Percentiles rank a stretch among this genome's conserved stretches.
phyloP scores from a whole-genome alignment of 2,329 filamentous ascomycete species.

The Cercospora zeae-maydis region DNA sequence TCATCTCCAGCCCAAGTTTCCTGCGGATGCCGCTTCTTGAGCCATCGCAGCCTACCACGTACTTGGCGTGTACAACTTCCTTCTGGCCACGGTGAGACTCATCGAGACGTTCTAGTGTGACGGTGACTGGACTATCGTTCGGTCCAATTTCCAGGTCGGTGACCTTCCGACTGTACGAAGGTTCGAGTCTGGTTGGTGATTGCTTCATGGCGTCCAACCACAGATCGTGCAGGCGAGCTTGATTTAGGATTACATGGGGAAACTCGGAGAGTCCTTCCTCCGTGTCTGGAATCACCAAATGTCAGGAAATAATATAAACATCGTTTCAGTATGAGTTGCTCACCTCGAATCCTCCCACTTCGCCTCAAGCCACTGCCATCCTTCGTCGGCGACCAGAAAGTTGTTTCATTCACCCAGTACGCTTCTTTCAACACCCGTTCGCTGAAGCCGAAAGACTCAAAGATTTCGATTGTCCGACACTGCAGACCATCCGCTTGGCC shows the following conservation, averaged over 20 bases:
- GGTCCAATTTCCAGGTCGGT: constrained; percentile 26
- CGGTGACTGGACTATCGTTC: constrained; percentile 50
- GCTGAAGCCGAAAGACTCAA: constrained; percentile 67
- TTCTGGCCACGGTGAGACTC: constrained; percentile 31
- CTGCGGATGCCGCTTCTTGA: constrained; percentile 33
- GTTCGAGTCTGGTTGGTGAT: constrained; percentile 32
- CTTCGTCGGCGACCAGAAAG: constrained; percentile 58
- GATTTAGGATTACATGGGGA: constrained; percentile 65
- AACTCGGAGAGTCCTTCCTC: constrained; percentile 61
- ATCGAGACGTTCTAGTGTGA: constrained; percentile 43
- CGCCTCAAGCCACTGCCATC: constrained; percentile 54
- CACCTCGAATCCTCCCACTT: constrained; percentile 54
- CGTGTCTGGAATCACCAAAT: constrained; percentile 45
- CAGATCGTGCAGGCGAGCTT: constrained; percentile 63
- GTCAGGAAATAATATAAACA: not conserved
- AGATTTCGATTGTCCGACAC: constrained; percentile 67
- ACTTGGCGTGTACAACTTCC: constrained; percentile 34
- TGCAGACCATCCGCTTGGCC: constrained; percentile 56
- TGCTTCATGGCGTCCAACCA: constrained; percentile 37
- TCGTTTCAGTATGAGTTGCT: not conserved
- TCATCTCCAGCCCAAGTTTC: constrained; percentile 35
- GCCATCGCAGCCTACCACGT: constrained; percentile 38
- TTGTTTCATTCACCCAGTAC: constrained; percentile 64
- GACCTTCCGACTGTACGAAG: constrained; percentile 31
- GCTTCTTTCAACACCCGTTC: constrained; percentile 63